A percentile compares a stretch with the other conserved stretches of the same genome.
Evolutionary conservation across 2,329 filamentous ascomycete species (phyloP).

Genomic region (Kalaharituber pfeilii): DNA sequence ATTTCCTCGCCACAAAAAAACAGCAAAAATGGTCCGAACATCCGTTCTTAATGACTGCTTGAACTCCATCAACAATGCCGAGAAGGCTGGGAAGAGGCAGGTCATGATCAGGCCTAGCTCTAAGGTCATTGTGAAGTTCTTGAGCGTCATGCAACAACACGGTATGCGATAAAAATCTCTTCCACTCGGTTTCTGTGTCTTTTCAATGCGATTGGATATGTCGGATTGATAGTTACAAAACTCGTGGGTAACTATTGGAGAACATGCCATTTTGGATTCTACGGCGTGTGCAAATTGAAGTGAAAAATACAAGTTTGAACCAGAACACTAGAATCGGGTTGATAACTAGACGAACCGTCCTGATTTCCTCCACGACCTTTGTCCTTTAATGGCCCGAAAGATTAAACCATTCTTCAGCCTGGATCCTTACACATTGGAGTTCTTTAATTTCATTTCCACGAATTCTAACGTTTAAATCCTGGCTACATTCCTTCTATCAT

Average conservation of each 20-base stretch:
- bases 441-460: constrained; percentile 35
- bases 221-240: background rate
- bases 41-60: constrained; percentile 99
- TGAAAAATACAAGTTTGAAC: too few relatives aligned
- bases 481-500: constrained; percentile 50
- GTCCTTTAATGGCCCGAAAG: constrained; percentile 99
- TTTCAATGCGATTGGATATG: background rate
- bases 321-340: constrained; percentile 64
- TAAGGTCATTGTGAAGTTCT: constrained; percentile 99
- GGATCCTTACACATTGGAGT: constrained; percentile 73
- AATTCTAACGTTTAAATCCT: constrained; percentile 85
- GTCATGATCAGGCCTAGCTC: constrained; percentile 94
- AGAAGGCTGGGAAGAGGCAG: constrained; percentile 99
- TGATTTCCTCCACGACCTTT: constrained; percentile 67
- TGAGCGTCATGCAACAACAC: constrained; percentile 98
- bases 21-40: constrained; percentile 87
- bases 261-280: too few relatives aligned
- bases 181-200: constrained; percentile 1
- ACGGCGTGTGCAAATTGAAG: constrained; percentile 21
- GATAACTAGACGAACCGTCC: constrained; percentile 99
- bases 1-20: constrained; percentile 30
- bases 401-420: constrained; percentile 35
- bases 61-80: constrained; percentile 99
- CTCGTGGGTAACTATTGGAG: background rate
- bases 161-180: constrained; percentile 46